Evolutionary conservation across 73 alveolate species (phyloP), one percentile per base, ranked within the genome.

Genomic region (Paramecium tetraurelia): DNA sequence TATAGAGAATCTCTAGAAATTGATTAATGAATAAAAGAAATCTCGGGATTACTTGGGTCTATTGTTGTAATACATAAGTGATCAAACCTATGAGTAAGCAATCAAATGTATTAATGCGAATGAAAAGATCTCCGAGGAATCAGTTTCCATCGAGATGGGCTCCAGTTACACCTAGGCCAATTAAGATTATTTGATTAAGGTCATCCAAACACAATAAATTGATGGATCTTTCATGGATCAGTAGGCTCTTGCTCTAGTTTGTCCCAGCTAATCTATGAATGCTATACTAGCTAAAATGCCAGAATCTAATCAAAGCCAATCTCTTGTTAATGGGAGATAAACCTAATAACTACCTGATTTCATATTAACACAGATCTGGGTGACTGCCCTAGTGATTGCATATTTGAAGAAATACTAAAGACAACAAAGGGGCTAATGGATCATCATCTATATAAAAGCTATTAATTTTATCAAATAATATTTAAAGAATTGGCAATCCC

Each of bases 341-440:
- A 75, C 58, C 10, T 41, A 75, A 75, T 75, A 75, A 41, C n/a
- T 75, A n/a, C 87, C 87, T 10, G 46, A 38, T 38, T 75, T 75
- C 21, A 3, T 75, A 16, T 29, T 75, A 38, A 22, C 87, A 4
- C 16, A 75, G n/a, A 35, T 75, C 4, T 75, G 87, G 87, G 33
- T 38, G 2, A 75, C 87, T 29, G 87, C 87, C 16, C n/a, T 75
- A 11, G 87, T 41, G 5, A 12, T 75, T 75, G 87, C 87, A 11
- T 75, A 75, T 75, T 41, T 75, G 22, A 75, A 75, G 35, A 38
- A 35, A 16, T 29, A 75, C 12, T 75, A 38, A 21, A 35, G 59
- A 14, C 22, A 75, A 75, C n/a, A 75, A 41, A 35, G 87, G 35
- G 87, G 87, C 5, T 36, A 75, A 75, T 75, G 87, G 87, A 22